A percentile compares a stretch with the other conserved stretches of the same genome.
Evolutionary conservation across 2,329 filamentous ascomycete species (phyloP).

Genomic region (Penicillium aurantiogriseum): DNA sequence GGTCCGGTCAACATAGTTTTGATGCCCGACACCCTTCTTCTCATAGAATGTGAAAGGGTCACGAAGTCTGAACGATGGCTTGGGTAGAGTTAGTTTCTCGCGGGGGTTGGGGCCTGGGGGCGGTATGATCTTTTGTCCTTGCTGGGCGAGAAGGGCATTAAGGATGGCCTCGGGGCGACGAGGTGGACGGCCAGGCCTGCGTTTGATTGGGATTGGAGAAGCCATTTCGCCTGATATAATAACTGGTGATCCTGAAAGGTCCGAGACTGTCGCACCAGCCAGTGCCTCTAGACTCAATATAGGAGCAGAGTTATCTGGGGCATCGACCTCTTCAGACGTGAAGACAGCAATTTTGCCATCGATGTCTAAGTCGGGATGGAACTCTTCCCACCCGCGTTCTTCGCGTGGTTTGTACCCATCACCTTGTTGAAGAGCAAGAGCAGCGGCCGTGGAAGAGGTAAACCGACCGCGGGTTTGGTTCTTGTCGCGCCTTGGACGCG

Average conservation of each 20-base stretch:
- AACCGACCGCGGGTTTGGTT: constrained; percentile 63
- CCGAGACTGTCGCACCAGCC: constrained; percentile 24
- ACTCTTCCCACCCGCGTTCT: constrained; percentile 96
- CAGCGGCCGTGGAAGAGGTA: constrained; percentile 78
- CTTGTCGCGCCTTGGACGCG: constrained; percentile 43
- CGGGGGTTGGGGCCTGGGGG: constrained; percentile 51
- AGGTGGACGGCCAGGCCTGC: constrained; percentile 64
- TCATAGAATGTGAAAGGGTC: constrained; percentile 58
- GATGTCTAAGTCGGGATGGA: constrained; percentile 92
- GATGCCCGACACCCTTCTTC: constrained; percentile 78
- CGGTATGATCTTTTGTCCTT: constrained; percentile 52
- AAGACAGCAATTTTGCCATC: constrained; percentile 76
- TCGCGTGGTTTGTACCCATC: constrained; percentile 97
- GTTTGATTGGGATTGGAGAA: constrained; percentile 50
- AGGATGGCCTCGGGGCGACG: constrained; percentile 62
- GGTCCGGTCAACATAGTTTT: constrained; percentile 89
- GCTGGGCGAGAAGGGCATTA: constrained; percentile 58
- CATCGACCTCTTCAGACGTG: constrained; percentile 80
- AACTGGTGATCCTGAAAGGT: constrained; percentile 44
- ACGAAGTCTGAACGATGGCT: constrained; percentile 47
- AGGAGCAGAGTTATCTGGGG: constrained; percentile 56
- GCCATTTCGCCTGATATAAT: constrained; percentile 38
- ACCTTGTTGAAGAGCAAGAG: constrained; percentile 82
- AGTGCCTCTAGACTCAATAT: constrained; percentile 35
- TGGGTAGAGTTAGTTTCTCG: constrained; percentile 50